These are phyloP conservation scores for button mushroom (Agaricus bisporus) DNA, from an alignment of 768 basidiomycete species.

Conservation along the genomic window DNA sequence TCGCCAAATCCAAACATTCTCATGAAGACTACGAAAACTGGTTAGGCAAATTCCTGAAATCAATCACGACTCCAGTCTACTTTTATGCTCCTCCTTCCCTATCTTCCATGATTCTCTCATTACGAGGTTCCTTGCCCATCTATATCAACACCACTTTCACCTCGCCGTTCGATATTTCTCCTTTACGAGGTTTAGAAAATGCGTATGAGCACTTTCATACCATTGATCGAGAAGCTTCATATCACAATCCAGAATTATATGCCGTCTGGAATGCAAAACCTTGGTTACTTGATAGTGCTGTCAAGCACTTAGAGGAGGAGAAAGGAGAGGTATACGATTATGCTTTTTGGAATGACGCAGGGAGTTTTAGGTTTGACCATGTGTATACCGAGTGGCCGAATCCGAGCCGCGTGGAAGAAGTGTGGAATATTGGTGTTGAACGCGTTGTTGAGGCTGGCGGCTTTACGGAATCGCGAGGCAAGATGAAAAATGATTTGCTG, in stretches of 20 bases:
- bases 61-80: constrained; percentile 44
- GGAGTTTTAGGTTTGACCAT: constrained; percentile 42
- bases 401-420: constrained; percentile 27
- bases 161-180: constrained; percentile 43
- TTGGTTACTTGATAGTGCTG: constrained; percentile 39
- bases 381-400: constrained; percentile 45
- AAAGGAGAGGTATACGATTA: constrained; percentile 37
- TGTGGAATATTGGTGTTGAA: constrained; percentile 31
- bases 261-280: constrained; percentile 53
- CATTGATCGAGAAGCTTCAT: constrained; percentile 35
- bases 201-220: constrained; percentile 36
- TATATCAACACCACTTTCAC: constrained; percentile 39
- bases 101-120: constrained; percentile 23
- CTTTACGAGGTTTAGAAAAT: constrained; percentile 26
- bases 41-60: constrained; percentile 37
- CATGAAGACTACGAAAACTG: constrained; percentile 37
- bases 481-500: constrained; percentile 32
- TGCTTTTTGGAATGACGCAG: constrained; percentile 55
- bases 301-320: constrained; percentile 18
- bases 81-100: constrained; percentile 43
- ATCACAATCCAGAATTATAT: constrained; percentile 44
- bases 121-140: constrained; percentile 28
- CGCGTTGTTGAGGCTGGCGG: constrained; percentile 15
- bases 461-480: not conserved
- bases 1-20: constrained; percentile 43